Base-by-base conservation (phyloP, 164 flowering plant species). In the Brasenia schreberi region DNA sequence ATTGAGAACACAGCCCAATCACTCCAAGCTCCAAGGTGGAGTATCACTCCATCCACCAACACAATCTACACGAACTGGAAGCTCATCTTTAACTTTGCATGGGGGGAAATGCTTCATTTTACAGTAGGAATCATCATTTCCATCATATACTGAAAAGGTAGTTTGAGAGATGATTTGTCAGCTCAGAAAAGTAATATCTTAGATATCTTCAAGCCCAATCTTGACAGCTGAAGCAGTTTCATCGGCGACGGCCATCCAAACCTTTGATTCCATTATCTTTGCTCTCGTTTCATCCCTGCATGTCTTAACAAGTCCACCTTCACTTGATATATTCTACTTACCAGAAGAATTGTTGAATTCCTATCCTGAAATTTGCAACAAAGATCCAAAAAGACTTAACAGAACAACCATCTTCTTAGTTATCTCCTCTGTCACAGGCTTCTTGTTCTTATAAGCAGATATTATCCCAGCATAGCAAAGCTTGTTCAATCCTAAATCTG, bases 221-320 rank as follows among this genome's bases (percentile, higher is more conserved):
- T 82, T 82, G 43, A 95, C 97, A 17, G 99, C 97, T 19, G 87
- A 78, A 67, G 97, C 91, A 67, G 97, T 95, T 85, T 95, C 97
- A 66, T 86, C 85, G 67, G 97, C 97, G 75, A 95, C 97, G 10
- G 97, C 88, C 70, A 81, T 83, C 96, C 97, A 92, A 64, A 92
- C 91, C 67, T 81, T 79, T 56, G n/a, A n/a, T n/a, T n/a, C n/a
- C n/a, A n/a, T n/a, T n/a, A n/a, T n/a, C n/a, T n/a, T n/a, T n/a
- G n/a, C 94, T 62, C 49, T 64, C 62, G 53, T 45, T 71, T 82
- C 81, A 73, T 86, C 86, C 52, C 78, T 74, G 69, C 97, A 90
- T 65, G 87, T 89, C 68, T 80, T 85, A 68, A 82, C 71, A 95
- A 96, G 82, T 95, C 99, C 75, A 81, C 86, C 73, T 86, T 84